Percentiles rank a stretch among this genome's conserved stretches.
phyloP scores from a whole-genome alignment of 1,284 basidiomycete species.

The Austroboletus novae-zelandiae region DNA sequence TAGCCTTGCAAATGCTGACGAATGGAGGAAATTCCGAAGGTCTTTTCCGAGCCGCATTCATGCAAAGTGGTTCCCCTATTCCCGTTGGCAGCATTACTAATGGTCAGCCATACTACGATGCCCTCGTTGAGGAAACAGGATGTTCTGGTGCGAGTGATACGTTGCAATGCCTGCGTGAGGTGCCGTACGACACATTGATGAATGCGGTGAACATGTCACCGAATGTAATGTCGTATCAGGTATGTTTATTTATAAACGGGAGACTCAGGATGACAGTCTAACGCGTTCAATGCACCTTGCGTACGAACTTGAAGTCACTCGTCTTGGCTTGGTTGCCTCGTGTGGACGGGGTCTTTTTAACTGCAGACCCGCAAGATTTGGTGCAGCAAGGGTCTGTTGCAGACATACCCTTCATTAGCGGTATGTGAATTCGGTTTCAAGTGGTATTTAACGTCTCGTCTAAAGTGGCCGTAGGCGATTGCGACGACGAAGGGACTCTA shows the following conservation, averaged over 20 bases:
- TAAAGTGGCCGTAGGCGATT: slow-evolving; percentile 40
- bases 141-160: slow-evolving; percentile 24
- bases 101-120: slow-evolving; percentile 27
- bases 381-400: slow-evolving; percentile 43
- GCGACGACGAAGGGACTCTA: slow-evolving; percentile 54
- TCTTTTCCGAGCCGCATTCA: slow-evolving; percentile 35
- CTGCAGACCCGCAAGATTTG: slow-evolving; percentile 39
- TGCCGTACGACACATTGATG: slow-evolving; percentile 23
- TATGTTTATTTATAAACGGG: slow-evolving; percentile 16
- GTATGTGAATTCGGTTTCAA: slow-evolving; percentile 15
- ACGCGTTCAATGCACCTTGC: background rate
- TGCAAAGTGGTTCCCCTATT: slow-evolving; percentile 29
- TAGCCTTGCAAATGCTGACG: slow-evolving; percentile 28
- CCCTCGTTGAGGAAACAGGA: slow-evolving; percentile 19
- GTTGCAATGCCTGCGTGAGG: slow-evolving; percentile 32
- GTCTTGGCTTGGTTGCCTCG: slow-evolving; percentile 48
- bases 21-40: slow-evolving; percentile 25
- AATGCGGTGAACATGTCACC: slow-evolving; percentile 14
- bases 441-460: slow-evolving; percentile 25
- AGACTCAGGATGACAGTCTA: background rate
- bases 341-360: slow-evolving; percentile 50
- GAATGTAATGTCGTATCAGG: slow-evolving; percentile 45
- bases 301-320: slow-evolving; percentile 31
- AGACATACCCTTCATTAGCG: slow-evolving; percentile 46
- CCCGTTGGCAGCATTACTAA: slow-evolving; percentile 22